Evolutionary conservation across 2,329 filamentous ascomycete species (phyloP).

Genomic region (Fusarium sp.): DNA sequence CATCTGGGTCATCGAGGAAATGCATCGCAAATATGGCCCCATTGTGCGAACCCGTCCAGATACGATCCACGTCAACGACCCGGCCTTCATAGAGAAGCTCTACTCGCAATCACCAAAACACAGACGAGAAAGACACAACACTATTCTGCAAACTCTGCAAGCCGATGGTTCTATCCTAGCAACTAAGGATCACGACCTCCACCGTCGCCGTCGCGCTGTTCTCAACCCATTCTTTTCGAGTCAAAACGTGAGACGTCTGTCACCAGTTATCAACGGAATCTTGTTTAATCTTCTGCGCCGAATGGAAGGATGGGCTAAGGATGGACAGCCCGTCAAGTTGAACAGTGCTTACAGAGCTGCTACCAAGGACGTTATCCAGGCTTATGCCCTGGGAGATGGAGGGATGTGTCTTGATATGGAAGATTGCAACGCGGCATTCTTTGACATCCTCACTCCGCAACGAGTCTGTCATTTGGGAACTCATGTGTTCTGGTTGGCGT

Average conservation of each 20-base stretch:
- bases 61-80: conserved; percentile 45
- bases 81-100: conserved; percentile 40
- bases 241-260: conserved; percentile 28
- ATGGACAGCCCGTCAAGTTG: conserved; percentile 7
- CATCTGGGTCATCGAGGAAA: conserved; percentile 32
- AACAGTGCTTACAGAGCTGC: conserved; percentile 22
- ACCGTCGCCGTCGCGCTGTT: conserved; percentile 34
- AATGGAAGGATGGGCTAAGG: conserved; percentile 21
- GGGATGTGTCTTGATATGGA: conserved; percentile 46
- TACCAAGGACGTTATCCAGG: conserved; percentile 37
- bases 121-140: conserved; percentile 22
- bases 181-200: conserved; percentile 42
- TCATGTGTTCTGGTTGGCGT: conserved; percentile 40
- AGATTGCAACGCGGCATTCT: conserved; percentile 46
- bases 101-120: conserved; percentile 28
- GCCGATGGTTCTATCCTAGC: conserved; percentile 23
- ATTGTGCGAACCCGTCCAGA: conserved; percentile 47
- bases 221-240: conserved; percentile 44
- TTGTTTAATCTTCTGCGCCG: conserved; percentile 11
- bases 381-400: conserved; percentile 38
- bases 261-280: conserved; percentile 26
- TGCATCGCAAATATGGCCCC: conserved; percentile 55
- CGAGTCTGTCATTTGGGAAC: conserved; percentile 34
- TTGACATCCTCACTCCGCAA: conserved; percentile 36
- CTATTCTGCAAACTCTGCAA: conserved; percentile 14